phyloP scores from a whole-genome alignment of 163 green algal genomes.

The Coccomyxa subellipsoidea region DNA sequence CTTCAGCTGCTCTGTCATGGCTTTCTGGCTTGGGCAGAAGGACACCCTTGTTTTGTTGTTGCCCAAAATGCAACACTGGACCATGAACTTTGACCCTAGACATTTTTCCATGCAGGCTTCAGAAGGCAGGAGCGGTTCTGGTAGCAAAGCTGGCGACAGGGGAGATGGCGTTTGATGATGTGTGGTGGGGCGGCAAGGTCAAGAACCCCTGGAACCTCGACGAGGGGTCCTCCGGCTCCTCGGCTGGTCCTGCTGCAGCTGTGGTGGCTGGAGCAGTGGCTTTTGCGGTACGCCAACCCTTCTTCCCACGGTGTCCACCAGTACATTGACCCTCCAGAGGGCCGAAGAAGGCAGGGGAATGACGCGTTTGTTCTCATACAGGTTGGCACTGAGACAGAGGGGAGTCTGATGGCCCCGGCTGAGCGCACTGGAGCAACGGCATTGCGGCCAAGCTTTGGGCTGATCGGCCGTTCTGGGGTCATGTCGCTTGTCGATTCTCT shows the following conservation, averaged over 20 bases:
- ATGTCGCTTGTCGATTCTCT: conserved; percentile 19
- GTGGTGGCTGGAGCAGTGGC: conserved; percentile 6
- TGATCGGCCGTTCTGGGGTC: conserved; percentile 24
- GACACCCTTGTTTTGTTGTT: too few species aligned
- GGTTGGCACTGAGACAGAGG: conserved; percentile 29
- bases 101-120: too few species aligned
- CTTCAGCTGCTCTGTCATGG: too few species aligned
- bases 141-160: conserved; percentile 29
- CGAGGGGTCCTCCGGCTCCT: conserved; percentile 21
- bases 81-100: too few species aligned
- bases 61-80: too few species aligned
- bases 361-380: neutral
- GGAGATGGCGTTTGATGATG: conserved; percentile 32
- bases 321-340: too few species aligned
- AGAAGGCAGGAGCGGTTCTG: conserved; percentile 23
- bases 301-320: neutral
- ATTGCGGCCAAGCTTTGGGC: conserved; percentile 17
- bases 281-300: neutral
- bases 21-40: too few species aligned
- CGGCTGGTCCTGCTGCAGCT: conserved; percentile 12
- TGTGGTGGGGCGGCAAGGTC: conserved; percentile 29
- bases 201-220: conserved; percentile 37
- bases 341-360: too few species aligned
- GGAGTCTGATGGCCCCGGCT: conserved; percentile 23
- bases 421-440: conserved; percentile 17